phyloP scores from a whole-genome alignment of 306 rosid genomes.

The Neltuma alba region DNA sequence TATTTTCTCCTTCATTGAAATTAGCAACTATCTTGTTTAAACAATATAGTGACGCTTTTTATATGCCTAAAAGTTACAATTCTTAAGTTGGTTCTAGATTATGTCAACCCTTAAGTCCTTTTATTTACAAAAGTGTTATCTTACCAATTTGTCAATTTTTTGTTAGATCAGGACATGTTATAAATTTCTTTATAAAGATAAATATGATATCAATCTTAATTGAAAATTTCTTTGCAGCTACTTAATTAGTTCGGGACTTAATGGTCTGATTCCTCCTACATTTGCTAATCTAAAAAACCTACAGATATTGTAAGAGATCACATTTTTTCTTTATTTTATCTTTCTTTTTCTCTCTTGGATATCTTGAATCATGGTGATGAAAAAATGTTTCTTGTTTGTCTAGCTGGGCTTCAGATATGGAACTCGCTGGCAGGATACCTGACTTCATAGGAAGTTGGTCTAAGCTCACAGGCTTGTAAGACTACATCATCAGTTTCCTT shows the following conservation, averaged over 20 bases:
- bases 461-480: conserved; percentile 70
- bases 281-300: conserved; percentile 61
- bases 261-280: conserved; percentile 80
- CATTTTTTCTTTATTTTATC: background rate
- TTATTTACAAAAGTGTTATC: background rate
- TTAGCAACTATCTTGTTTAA: background rate
- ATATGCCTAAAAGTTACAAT: background rate
- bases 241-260: conserved; percentile 70
- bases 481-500: background rate
- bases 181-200: background rate
- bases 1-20: too few relatives aligned
- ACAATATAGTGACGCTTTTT: background rate
- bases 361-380: background rate
- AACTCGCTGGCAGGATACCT: conserved; percentile 69
- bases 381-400: conserved; percentile 18
- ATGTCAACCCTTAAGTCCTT: background rate
- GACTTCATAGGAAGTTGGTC: conserved; percentile 77
- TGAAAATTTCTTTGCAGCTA: conserved; percentile 54
- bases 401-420: conserved; percentile 76
- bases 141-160: background rate
- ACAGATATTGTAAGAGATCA: conserved; percentile 54
- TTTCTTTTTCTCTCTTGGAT: background rate
- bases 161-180: background rate
- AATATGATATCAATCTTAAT: conserved; percentile 20
- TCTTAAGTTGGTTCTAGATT: background rate